These are phyloP conservation scores for Artemisia princeps DNA, from an alignment of 140 eudicot species.

Conservation along the genomic window DNA sequence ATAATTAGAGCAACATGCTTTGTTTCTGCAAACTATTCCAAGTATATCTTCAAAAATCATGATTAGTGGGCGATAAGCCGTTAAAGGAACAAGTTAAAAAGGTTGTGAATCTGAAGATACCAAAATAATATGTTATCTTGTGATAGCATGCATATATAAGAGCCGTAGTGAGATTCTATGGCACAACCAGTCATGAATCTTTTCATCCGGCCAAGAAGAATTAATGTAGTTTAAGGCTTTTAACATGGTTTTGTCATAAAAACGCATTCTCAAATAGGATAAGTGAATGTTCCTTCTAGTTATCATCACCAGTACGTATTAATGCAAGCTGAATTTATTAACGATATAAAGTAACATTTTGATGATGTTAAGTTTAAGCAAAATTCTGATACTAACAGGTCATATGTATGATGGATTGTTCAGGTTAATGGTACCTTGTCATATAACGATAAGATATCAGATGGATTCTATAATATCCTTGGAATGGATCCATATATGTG, in stretches of 20 bases:
- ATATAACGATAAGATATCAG: constrained; percentile 74
- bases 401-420: background rate
- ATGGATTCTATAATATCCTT: constrained; percentile 77
- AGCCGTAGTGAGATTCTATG: too few relatives aligned
- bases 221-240: background rate
- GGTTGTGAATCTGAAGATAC: too few relatives aligned
- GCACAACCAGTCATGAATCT: background rate
- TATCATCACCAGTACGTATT: background rate
- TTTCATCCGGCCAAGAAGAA: background rate
- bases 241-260: too few relatives aligned
- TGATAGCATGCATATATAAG: too few relatives aligned
- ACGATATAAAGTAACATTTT: background rate
- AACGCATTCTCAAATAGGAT: background rate
- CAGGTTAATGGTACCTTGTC: constrained; percentile 89
- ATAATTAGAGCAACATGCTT: too few relatives aligned
- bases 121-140: too few relatives aligned
- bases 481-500: constrained; percentile 94
- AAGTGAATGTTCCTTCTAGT: background rate
- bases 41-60: background rate
- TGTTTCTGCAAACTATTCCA: too few relatives aligned
- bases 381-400: too few relatives aligned
- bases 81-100: background rate
- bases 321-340: too few relatives aligned
- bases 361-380: background rate
- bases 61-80: background rate